phyloP scores from a whole-genome alignment of 225 moss, liverwort and hornwort species.

The Marchantia polymorpha region DNA sequence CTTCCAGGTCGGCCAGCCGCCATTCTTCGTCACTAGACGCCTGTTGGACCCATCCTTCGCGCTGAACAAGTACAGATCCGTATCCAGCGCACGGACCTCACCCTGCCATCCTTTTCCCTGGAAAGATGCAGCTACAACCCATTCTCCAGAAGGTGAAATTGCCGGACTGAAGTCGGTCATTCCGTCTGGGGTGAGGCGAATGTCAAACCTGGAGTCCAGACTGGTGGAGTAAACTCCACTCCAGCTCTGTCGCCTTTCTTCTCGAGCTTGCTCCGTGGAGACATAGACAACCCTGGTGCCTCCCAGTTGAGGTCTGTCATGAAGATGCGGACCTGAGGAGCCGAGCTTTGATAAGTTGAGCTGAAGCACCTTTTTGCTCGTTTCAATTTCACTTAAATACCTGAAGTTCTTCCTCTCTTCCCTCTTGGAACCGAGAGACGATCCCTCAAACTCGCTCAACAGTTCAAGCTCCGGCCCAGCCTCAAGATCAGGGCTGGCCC shows the following conservation, averaged over 20 bases:
- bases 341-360: constrained; percentile 26
- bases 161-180: constrained; percentile 81
- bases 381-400: neutral
- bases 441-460: neutral
- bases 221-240: constrained; percentile 66
- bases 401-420: neutral
- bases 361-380: constrained; percentile 2
- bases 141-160: constrained; percentile 79
- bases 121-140: constrained; percentile 73
- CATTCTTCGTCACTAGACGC: constrained; percentile 52
- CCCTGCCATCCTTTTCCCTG: constrained; percentile 56
- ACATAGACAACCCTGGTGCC: constrained; percentile 59
- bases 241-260: constrained; percentile 55
- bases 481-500: neutral
- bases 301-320: constrained; percentile 61
- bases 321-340: constrained; percentile 38
- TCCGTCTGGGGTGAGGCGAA: constrained; percentile 69
- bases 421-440: neutral
- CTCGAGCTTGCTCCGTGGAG: constrained; percentile 64
- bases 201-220: constrained; percentile 34
- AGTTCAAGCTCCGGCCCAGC: neutral
- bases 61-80: constrained; percentile 63
- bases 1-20: constrained; percentile 83
- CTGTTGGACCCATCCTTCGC: constrained; percentile 66
- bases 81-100: constrained; percentile 49